Evolutionary conservation across 148 eudicot genomes (phyloP), one percentile per base, ranked within the genome.

Genomic region (Salicornia ramosissima): DNA sequence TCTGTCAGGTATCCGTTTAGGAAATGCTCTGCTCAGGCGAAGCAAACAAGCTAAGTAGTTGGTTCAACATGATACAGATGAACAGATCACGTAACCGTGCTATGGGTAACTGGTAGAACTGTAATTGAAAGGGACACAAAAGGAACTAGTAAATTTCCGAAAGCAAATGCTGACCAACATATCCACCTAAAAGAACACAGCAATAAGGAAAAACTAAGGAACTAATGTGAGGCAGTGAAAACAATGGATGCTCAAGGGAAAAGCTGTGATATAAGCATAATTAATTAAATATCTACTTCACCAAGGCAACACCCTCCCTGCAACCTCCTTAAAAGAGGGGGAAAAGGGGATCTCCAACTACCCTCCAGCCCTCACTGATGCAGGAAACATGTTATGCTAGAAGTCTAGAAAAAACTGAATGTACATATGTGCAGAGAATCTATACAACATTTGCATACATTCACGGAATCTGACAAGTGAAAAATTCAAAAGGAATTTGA

Each of bases 21-120:
- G 73, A 83, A 87, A 81, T 94, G 96, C 70, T 84, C 99, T 94
- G 99, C 69, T 81, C 83, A 89, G 55, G 76, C 46, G 78, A 82
- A 82, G 72, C 31, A 85, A 80, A 83, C 56, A 85, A 77, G 84
- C 82, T 79, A 90, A 74, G 81, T 66, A 80, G 81, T 75, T 81
- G 70, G 71, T 80, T 75, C 74, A 75, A 79, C 75, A 79, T 67
- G 67, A 77, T 64, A 79, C 72, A 71, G 74, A 78, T 78, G 78
- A 83, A 79, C 72, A 71, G 74, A 75, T 78, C 79, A 83, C 74
- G 34, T 72, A 60, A 79, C 78, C 76, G 74, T 75, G 75, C 52
- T 74, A 80, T 65, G 39, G 57, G 64, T 67, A 77, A 71, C 75
- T 31, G 30, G 79, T 26, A 79, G 49, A 80, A 82, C 82, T 80